Base-by-base conservation (phyloP, 2,329 filamentous ascomycete genomes). In the Harringtonia aguacate region DNA sequence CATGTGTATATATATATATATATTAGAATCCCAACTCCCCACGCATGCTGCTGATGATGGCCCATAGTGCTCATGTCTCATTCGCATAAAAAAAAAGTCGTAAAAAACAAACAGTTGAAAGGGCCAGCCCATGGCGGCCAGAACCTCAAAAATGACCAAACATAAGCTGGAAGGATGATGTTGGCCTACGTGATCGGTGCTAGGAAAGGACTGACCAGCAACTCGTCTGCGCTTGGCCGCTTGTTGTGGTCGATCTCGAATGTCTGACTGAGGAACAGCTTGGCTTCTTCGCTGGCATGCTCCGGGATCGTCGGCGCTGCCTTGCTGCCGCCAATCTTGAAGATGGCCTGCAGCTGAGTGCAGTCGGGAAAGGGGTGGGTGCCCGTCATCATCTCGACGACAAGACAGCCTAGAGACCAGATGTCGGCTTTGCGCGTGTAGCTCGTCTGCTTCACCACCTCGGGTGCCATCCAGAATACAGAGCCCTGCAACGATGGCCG, bases 381-480 rank as follows among this genome's bases (percentile, higher is more conserved):
- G 45, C 92, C 92, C 13, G 92, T 97, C 73, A 97, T 95, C 92
- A 98, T 98, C 69, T 98, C 92, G 21, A 98, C 90, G 14, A 98
- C 87, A 41, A 98, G 71, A 61, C 92, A 98, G 29, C 92, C 92
- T 21, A 98, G 76, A 37, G 87, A 95, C 92, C 92, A 98, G 55
- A 98, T 98, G 58, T 98, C 92, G 14, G 92, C 92, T 68, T 97
- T 97, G 66, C 90, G 87, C 6, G 90, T 97, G 66, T 98, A 95
- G 7, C 88, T 89, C 4, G 90, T 97, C 65, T 97, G 92, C 57
- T 92, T 92, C 50, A 98, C 92, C 18, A 98, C 92, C 67, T 98
- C 92, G 9, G 92, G 92, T 1, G 92, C 92, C 92, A 98, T 98
- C 92, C 92, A 98, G 68, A 95, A 98, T 42, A 98, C 92, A 22